phyloP scores from a whole-genome alignment of 202 grass and related monocot genomes.

The Miscanthus sacchariflorus region DNA sequence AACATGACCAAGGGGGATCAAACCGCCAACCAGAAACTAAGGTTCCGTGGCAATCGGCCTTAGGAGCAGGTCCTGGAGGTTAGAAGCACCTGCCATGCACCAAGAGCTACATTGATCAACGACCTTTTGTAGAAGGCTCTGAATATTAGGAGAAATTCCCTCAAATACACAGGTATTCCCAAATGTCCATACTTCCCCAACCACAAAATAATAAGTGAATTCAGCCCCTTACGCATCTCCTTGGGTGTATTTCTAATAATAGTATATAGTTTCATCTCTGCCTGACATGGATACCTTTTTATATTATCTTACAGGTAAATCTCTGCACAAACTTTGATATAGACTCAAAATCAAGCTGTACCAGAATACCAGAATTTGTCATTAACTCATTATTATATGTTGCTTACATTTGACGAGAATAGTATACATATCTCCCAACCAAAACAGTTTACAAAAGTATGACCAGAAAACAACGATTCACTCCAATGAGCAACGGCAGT shows the following conservation, averaged over 20 bases:
- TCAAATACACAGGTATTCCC: not conserved
- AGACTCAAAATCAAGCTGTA: not conserved
- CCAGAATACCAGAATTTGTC: not conserved
- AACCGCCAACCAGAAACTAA: not conserved
- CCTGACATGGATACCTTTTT: not conserved
- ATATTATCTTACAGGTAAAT: not conserved
- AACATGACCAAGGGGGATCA: conserved; percentile 1
- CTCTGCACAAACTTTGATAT: not conserved
- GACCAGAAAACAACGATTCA: not conserved
- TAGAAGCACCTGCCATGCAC: not conserved
- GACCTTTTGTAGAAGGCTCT: not conserved
- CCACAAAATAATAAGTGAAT: not conserved
- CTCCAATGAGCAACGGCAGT: not conserved
- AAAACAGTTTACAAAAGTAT: not conserved
- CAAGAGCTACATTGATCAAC: not conserved
- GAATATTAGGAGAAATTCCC: not conserved
- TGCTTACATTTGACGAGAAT: not conserved
- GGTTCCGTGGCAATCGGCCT: not conserved
- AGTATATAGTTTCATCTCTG: not conserved
- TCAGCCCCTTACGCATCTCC: not conserved
- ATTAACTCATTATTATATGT: not conserved
- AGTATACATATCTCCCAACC: not conserved
- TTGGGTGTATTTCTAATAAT: not conserved
- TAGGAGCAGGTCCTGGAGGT: not conserved
- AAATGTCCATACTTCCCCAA: not conserved